Evolutionary conservation across 1,139 yeast genomes (phyloP).

Genomic region (Saccharomyces hybrid): DNA sequence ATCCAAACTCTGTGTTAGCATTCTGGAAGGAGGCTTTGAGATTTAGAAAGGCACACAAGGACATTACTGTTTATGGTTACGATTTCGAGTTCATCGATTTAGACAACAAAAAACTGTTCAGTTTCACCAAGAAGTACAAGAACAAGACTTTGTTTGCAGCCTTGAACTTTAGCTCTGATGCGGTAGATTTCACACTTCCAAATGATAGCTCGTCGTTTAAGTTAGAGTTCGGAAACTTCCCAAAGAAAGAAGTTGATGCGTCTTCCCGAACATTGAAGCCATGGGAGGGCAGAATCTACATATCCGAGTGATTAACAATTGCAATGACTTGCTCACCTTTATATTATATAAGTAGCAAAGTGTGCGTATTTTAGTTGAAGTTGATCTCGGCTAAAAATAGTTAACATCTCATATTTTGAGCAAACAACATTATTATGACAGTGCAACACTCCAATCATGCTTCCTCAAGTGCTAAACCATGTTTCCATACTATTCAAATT

Average conservation of each 20-base stretch:
- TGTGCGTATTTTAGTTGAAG: neutral
- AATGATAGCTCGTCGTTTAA: neutral
- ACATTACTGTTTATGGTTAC: slow-evolving; percentile 42
- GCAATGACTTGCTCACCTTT: neutral
- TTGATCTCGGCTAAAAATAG: neutral
- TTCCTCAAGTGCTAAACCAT: neutral
- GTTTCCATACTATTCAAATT: neutral
- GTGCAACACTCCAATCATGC: neutral
- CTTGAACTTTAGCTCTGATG: slow-evolving; percentile 38
- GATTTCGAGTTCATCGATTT: slow-evolving; percentile 37
- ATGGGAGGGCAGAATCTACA: slow-evolving; percentile 14
- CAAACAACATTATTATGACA: neutral
- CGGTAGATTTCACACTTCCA: slow-evolving; percentile 2
- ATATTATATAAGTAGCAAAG: too few relatives aligned
- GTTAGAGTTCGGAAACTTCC: slow-evolving; percentile 28
- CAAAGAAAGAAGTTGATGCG: slow-evolving; percentile 2
- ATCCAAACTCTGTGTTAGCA: slow-evolving; percentile 41
- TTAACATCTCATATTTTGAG: neutral
- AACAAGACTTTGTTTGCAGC: slow-evolving; percentile 36
- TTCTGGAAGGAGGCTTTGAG: slow-evolving; percentile 42
- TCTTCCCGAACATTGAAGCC: slow-evolving; percentile 8
- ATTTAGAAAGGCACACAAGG: slow-evolving; percentile 41
- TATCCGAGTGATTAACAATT: slow-evolving; percentile 1
- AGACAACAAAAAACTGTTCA: slow-evolving; percentile 37
- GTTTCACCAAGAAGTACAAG: slow-evolving; percentile 34